These are phyloP conservation scores for Extremus antarcticus DNA, from an alignment of 495 filamentous ascomycete species.

Conservation along the genomic window DNA sequence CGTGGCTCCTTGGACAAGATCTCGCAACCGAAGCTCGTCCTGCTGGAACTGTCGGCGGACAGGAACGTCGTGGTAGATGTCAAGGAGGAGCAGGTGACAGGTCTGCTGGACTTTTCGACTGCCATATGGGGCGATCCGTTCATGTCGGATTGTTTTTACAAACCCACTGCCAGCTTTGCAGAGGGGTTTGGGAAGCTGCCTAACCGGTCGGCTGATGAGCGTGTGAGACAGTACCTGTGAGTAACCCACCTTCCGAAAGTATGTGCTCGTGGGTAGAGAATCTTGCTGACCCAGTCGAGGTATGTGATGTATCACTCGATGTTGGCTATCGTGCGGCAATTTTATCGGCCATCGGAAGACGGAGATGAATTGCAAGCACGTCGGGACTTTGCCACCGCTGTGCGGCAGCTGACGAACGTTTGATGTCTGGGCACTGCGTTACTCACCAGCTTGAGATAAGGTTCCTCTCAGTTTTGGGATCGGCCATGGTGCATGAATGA, in stretches of 20 bases:
- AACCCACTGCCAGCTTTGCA: constrained; percentile 36
- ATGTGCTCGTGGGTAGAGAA: no score
- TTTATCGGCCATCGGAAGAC: constrained; percentile 25
- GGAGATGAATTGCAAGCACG: constrained; percentile 28
- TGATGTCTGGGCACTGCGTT: no score
- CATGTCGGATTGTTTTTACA: constrained; percentile 40
- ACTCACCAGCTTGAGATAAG: no score
- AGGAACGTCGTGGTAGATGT: constrained; percentile 49
- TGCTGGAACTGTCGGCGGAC: constrained; percentile 46
- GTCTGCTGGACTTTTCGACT: constrained; percentile 39
- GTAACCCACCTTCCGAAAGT: no score
- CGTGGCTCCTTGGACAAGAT: constrained; percentile 46
- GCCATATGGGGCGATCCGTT: constrained; percentile 51
- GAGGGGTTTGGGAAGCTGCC: constrained; percentile 33
- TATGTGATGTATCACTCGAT: constrained; percentile 29
- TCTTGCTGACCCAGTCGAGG: constrained; percentile 18
- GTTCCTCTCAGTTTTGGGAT: no score
- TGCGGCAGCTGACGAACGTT: constrained; percentile 24
- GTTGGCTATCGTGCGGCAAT: constrained; percentile 25
- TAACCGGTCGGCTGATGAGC: constrained; percentile 13
- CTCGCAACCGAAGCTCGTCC: constrained; percentile 42
- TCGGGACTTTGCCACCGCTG: constrained; percentile 25
- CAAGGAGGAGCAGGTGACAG: constrained; percentile 31
- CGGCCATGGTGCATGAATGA: background rate
- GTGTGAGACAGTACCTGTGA: constrained; percentile 28